phyloP scores from a whole-genome alignment of 2,329 filamentous ascomycete genomes.

The Colletotrichum lindemuthianum region DNA sequence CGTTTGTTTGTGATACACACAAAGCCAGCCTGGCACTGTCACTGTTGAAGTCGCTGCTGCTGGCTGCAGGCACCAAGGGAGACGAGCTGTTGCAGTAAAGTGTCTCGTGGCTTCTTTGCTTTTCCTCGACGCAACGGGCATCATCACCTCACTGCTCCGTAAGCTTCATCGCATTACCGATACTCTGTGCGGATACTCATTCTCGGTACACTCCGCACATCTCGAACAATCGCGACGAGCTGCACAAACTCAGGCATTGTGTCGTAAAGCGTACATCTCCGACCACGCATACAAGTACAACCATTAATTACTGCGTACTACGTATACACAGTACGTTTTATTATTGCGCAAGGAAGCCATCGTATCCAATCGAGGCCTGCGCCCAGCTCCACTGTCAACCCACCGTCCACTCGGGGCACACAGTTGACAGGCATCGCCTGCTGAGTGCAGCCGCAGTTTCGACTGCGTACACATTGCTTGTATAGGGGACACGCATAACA shows the following conservation, averaged over 20 bases:
- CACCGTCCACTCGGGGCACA: slow-evolving; percentile 19
- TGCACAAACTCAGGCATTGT: no score
- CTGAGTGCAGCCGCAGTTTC: slow-evolving; percentile 2
- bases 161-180: no score
- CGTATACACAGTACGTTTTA: background rate
- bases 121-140: no score
- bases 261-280: no score
- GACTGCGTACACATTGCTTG: background rate
- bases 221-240: no score
- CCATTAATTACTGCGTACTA: background rate
- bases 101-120: background rate
- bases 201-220: no score
- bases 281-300: no score
- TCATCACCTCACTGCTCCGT: no score
- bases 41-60: background rate
- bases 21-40: slow-evolving; percentile 7
- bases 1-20: slow-evolving; percentile 13
- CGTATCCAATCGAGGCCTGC: slow-evolving; percentile 17
- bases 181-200: no score
- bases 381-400: slow-evolving; percentile 6
- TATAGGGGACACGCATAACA: background rate
- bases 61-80: slow-evolving; percentile 4
- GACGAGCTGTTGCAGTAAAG: slow-evolving; percentile 23
- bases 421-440: slow-evolving; percentile 24
- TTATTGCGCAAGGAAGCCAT: slow-evolving; percentile 1